Evolutionary conservation across 2,329 filamentous ascomycete species (phyloP).

Genomic region (Ophiostoma fasciatum): DNA sequence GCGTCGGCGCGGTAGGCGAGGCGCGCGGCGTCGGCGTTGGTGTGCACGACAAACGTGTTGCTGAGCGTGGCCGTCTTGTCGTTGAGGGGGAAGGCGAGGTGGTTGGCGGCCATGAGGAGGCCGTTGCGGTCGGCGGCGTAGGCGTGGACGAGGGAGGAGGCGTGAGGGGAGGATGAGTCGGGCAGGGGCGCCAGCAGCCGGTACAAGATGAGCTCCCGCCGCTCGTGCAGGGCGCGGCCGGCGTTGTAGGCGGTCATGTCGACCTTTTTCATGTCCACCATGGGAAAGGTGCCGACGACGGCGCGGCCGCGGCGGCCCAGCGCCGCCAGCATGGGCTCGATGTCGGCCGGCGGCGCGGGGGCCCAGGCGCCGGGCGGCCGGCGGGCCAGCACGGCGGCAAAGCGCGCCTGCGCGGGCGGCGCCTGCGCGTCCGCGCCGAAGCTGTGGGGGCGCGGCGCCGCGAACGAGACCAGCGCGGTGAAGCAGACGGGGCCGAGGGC

Average conservation of each 20-base stretch:
- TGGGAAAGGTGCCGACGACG: constrained; percentile 30
- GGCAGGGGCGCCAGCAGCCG: constrained; percentile 30
- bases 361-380: constrained; percentile 27
- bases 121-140: constrained; percentile 40
- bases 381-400: constrained; percentile 23
- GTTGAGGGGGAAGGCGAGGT: constrained; percentile 29
- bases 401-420: constrained; percentile 26
- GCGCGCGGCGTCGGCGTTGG: constrained; percentile 30
- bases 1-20: constrained; percentile 20
- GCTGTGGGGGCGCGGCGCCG: constrained; percentile 22
- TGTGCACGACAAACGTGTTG: constrained; percentile 38
- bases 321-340: constrained; percentile 23
- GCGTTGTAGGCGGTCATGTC: constrained; percentile 33
- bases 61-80: constrained; percentile 30
- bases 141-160: constrained; percentile 33
- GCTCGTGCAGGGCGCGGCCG: constrained; percentile 25
- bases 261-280: constrained; percentile 39
- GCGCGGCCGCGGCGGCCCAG: constrained; percentile 22
- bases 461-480: constrained; percentile 37
- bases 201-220: constrained; percentile 34
- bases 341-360: constrained; percentile 29
- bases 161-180: not conserved
- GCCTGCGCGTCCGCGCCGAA: constrained; percentile 25
- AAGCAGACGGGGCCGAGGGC: constrained; percentile 31
- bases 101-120: constrained; percentile 34